Percentiles rank a stretch among this genome's conserved stretches.
Conservation (phyloP, 2,329 filamentous ascomycete species). For the Trichoderma atroviride region DNA sequence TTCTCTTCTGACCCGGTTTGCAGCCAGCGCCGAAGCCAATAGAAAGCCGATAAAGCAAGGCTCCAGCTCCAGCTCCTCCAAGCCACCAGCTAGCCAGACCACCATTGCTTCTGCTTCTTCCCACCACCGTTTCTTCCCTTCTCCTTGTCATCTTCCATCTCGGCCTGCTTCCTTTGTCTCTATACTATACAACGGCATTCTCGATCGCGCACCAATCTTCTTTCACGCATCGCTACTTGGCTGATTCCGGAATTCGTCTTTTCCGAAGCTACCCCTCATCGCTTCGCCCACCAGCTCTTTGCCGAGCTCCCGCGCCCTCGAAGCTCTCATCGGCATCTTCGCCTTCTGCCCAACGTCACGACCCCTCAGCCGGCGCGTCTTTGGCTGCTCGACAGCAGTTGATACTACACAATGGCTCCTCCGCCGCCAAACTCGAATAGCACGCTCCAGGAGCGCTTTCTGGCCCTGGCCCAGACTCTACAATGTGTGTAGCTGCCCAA, state of each 20-base stretch:
- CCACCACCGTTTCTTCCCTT: constrained; percentile 3
- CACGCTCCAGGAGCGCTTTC: constrained; percentile 71
- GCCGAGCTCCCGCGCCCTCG: not conserved
- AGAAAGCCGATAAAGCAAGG: constrained; percentile 18
- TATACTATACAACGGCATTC: not conserved
- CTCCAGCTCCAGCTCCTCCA: constrained; percentile 19
- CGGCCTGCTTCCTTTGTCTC: not conserved
- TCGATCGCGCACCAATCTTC: not conserved
- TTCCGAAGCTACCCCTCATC: constrained; percentile 14
- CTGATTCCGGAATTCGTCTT: not conserved
- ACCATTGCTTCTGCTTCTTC: constrained; percentile 3
- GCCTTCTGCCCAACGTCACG: constrained; percentile 12
- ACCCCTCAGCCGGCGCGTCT: constrained; percentile 20
- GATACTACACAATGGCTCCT: constrained; percentile 7
- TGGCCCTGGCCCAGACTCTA: constrained; percentile 81
- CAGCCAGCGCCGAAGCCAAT: constrained; percentile 13
- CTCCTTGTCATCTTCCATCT: not conserved
- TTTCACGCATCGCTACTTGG: not conserved
- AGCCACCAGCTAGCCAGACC: constrained; percentile 13
- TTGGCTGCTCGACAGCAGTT: constrained; percentile 7
- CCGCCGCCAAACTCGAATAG: constrained; percentile 16
- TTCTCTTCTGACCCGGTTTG: constrained; percentile 9
- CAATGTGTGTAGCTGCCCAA: constrained; percentile 69
- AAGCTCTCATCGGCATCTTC: constrained; percentile 16
- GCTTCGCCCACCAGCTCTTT: not conserved